Conservation (phyloP, 306 rosid species). For the Quercus engelmannii region DNA sequence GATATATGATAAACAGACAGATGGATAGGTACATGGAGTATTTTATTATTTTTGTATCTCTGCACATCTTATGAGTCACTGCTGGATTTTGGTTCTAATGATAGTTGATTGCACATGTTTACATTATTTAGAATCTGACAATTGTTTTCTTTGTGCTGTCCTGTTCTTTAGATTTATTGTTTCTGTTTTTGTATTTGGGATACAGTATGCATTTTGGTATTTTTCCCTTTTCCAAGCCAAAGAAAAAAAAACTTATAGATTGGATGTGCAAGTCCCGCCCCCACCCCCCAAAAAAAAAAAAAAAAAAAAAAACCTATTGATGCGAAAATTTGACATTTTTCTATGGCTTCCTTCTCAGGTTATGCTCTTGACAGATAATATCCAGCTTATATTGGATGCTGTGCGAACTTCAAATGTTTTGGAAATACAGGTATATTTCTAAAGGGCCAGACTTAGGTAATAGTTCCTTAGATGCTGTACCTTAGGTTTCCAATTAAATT, state of each 20-base stretch:
- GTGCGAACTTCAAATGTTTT: constrained; percentile 50
- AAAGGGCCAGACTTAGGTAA: too few relatives aligned
- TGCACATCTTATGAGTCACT: not conserved
- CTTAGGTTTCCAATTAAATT: too few relatives aligned
- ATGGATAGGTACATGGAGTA: not conserved
- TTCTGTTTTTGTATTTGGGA: not conserved
- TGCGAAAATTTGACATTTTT: not conserved
- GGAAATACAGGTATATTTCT: constrained; percentile 66
- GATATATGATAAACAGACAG: not conserved
- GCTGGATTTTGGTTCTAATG: not conserved
- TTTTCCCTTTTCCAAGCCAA: not conserved
- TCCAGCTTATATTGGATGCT: constrained; percentile 63
- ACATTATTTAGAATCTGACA: not conserved
- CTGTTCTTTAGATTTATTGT: not conserved
- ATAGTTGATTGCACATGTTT: not conserved
- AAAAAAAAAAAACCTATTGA: not conserved
- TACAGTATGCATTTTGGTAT: not conserved
- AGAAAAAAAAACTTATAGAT: not conserved
- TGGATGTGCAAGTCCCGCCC: not conserved
- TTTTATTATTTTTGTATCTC: not conserved
- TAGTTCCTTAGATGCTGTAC: too few relatives aligned
- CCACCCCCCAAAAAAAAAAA: too few relatives aligned
- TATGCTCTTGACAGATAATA: constrained; percentile 59
- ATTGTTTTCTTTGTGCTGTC: not conserved
- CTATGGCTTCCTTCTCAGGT: constrained; percentile 42